Base-by-base conservation (phyloP, 164 flowering plant genomes). In the Aristolochia fimbriata region DNA sequence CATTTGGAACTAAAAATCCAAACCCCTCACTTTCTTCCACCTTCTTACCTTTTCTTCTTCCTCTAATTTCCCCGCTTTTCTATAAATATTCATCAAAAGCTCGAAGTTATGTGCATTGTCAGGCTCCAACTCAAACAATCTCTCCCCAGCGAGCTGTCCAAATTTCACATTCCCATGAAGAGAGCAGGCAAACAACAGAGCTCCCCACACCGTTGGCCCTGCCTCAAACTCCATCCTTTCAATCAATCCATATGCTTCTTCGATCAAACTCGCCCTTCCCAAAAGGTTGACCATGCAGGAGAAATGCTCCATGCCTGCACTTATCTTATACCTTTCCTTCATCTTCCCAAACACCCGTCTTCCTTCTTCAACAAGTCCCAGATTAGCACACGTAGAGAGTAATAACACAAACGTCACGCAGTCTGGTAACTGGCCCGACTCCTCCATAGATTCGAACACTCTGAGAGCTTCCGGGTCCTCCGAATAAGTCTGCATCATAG, bases 141-240 rank as follows among this genome's bases (percentile, higher is more conserved):
- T 68, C 4, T 70, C 56, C 0, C 84, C 96, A 13, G 94, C 94
- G 37, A 73, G 62, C 74, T 90, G 94, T 17, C 85, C 96, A 2
- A 86, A 63, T 0, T 68, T 78, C 2, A 71, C 79, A 70, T 81
- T 73, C 14, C 81, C 80, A 68, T 90, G 91, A 50, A 84, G 51
- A 27, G 58, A 78, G 68, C 96, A 90, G 62, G 84, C 87, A 73
- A 76, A 79, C 15, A 93, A 56, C 71, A 90, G 60, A 47, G 95
- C 97, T 51, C 99, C 97, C 99, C 97, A 93, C 13, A 80, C 84
- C 11, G 88, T 83, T 12, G 91, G 76, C 51, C 94, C 91, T 17
- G 86, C 86, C 57, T 80, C 81, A 49, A 80, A 69, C 49, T 72
- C 81, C 88, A 89, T 85, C 61, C 55, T 62, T 31, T 77, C 48